Evolutionary conservation across 2,329 filamentous ascomycete genomes (phyloP).

Genomic region (Penicillium sp.): DNA sequence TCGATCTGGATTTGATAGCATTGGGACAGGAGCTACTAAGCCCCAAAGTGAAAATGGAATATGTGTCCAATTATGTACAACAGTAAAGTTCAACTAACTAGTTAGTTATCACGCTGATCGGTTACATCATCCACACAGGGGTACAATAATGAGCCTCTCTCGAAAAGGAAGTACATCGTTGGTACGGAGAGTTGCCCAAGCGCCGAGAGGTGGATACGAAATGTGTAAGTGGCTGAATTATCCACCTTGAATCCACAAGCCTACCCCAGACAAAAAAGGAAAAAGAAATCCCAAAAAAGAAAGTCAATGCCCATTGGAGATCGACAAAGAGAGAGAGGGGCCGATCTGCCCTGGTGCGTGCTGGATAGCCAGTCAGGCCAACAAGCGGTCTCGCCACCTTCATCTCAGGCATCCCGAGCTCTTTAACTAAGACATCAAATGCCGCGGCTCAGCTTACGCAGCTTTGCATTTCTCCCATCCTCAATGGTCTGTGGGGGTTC

Average conservation of each 20-base stretch:
- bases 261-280: too few species aligned
- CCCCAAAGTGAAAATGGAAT: neutral
- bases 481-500: neutral
- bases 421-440: neutral
- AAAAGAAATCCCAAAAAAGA: neutral
- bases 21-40: neutral
- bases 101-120: neutral
- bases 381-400: conserved; percentile 8
- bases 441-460: conserved; percentile 4
- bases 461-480: neutral
- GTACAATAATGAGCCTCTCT: neutral
- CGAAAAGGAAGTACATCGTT: neutral
- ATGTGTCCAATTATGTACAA: neutral
- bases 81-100: too few species aligned
- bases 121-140: neutral
- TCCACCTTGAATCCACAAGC: neutral
- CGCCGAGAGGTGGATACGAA: neutral
- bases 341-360: neutral
- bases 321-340: neutral
- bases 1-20: neutral
- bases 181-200: neutral
- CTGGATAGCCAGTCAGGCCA: conserved; percentile 9
- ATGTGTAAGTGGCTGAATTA: conserved; percentile 5
- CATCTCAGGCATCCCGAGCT: neutral
- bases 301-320: neutral